These are phyloP conservation scores for Cutaneotrichosporon dermatis DNA, from an alignment of 1,284 basidiomycete species.

Conservation along the genomic window DNA sequence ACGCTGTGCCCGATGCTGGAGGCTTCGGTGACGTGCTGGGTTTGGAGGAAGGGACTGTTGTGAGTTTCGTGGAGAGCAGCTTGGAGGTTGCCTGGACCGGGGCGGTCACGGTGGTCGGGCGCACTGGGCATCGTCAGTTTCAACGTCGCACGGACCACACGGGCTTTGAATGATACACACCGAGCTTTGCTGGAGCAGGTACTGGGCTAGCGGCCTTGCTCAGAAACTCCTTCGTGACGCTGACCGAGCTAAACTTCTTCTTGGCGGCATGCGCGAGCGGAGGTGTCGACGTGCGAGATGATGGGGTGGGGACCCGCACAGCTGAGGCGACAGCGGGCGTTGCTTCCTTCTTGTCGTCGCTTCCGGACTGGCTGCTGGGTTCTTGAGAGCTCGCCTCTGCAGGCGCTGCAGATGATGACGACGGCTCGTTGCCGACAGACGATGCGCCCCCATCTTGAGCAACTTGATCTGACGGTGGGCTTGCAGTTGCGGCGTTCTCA, in stretches of 20 bases:
- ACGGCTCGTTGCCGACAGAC: too few species aligned
- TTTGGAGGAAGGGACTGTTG: constrained; percentile 15
- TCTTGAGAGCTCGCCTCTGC: background rate
- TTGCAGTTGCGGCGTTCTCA: too few species aligned
- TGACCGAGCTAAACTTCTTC: constrained; percentile 79
- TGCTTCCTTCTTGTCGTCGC: constrained; percentile 1
- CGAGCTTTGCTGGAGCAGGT: constrained; percentile 23
- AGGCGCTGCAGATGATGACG: too few species aligned
- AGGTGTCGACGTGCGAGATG: constrained; percentile 42
- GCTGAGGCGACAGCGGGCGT: constrained; percentile 12
- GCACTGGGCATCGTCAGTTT: constrained; percentile 27
- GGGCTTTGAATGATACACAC: constrained; percentile 1
- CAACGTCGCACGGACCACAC: constrained; percentile 1
- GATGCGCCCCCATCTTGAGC: too few species aligned
- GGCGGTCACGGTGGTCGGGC: constrained; percentile 49
- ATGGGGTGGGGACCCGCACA: constrained; percentile 32
- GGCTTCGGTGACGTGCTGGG: constrained; percentile 33
- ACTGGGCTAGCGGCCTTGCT: constrained; percentile 62
- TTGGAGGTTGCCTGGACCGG: constrained; percentile 57
- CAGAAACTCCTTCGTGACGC: constrained; percentile 90
- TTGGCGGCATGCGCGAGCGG: constrained; percentile 45
- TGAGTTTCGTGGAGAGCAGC: constrained; percentile 48
- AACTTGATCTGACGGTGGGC: too few species aligned
- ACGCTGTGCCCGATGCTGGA: constrained; percentile 18
- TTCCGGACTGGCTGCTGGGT: too few species aligned